phyloP scores from a whole-genome alignment of 106 monocot species.

The Xerophyta viscosa region DNA sequence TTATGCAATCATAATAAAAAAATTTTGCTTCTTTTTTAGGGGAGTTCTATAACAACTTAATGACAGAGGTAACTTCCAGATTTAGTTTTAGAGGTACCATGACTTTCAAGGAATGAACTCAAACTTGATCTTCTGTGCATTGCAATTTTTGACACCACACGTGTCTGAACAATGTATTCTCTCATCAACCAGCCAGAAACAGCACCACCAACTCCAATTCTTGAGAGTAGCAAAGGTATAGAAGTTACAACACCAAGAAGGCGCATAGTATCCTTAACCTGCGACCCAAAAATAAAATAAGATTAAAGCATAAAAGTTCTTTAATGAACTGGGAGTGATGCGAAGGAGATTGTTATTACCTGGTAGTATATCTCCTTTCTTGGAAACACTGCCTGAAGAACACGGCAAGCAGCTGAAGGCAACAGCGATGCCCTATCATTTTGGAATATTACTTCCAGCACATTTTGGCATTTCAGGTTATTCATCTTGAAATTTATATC shows the following conservation, averaged over 20 bases:
- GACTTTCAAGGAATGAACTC: slow-evolving; percentile 66
- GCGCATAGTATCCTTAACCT: slow-evolving; percentile 97
- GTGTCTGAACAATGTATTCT: slow-evolving; percentile 74
- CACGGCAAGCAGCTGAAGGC: slow-evolving; percentile 79
- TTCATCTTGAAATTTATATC: slow-evolving; percentile 47
- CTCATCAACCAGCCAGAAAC: slow-evolving; percentile 67
- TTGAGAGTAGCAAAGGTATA: slow-evolving; percentile 57
- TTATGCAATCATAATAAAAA: no score
- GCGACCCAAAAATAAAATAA: slow-evolving; percentile 13
- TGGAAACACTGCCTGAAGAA: slow-evolving; percentile 86
- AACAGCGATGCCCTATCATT: slow-evolving; percentile 77
- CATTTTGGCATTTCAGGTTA: slow-evolving; percentile 74
- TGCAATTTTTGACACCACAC: slow-evolving; percentile 89
- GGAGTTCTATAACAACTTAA: no score
- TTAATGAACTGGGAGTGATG: neutral
- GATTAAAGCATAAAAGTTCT: neutral
- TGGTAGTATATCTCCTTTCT: slow-evolving; percentile 86
- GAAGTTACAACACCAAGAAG: slow-evolving; percentile 76
- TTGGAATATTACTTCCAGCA: slow-evolving; percentile 80
- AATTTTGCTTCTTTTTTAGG: no score
- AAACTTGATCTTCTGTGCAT: slow-evolving; percentile 72
- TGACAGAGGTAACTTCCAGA: no score
- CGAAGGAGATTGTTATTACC: slow-evolving; percentile 37
- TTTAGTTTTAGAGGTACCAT: slow-evolving; percentile 42
- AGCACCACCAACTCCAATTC: slow-evolving; percentile 76